Conservation (phyloP, 2,329 filamentous ascomycete genomes). For the Rachicladosporium sp. region DNA sequence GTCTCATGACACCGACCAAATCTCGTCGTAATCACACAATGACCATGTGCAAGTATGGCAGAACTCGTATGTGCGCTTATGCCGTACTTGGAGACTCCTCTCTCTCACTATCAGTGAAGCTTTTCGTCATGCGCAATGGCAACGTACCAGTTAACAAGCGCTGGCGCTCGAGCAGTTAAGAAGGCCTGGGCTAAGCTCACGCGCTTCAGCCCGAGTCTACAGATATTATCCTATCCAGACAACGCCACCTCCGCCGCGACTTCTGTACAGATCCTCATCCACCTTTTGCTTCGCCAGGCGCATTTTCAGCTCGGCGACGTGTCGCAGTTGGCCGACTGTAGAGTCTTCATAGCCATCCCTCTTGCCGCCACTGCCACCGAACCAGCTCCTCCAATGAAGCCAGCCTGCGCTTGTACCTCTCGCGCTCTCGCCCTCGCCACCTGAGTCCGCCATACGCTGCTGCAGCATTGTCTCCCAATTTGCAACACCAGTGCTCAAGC, state of each 20-base stretch:
- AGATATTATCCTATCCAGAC: conserved; percentile 11
- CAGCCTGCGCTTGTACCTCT: conserved; percentile 5
- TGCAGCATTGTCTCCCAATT: conserved; percentile 79
- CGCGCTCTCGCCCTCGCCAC: conserved; percentile 1
- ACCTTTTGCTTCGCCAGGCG: conserved; percentile 14
- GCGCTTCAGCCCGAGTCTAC: no score
- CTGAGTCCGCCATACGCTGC: conserved; percentile 37
- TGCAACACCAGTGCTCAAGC: conserved; percentile 59
- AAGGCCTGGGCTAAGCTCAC: no score
- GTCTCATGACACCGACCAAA: no score
- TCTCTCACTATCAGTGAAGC: no score
- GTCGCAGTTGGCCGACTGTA: conserved; percentile 8
- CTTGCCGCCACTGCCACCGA: conserved; percentile 8
- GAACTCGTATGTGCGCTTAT: no score
- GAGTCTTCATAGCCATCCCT: conserved; percentile 2
- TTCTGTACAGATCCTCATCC: conserved; percentile 8
- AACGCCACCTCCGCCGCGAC: conserved; percentile 15
- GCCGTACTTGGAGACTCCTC: no score
- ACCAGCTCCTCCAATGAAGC: conserved; percentile 18
- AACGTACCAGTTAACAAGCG: no score
- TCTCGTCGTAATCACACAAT: no score
- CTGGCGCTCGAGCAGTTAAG: no score
- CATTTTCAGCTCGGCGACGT: conserved; percentile 13
- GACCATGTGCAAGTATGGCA: no score
- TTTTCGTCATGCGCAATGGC: no score